Evolutionary conservation across 345 rosid species (phyloP).

Genomic region (Hevea brasiliensis): DNA sequence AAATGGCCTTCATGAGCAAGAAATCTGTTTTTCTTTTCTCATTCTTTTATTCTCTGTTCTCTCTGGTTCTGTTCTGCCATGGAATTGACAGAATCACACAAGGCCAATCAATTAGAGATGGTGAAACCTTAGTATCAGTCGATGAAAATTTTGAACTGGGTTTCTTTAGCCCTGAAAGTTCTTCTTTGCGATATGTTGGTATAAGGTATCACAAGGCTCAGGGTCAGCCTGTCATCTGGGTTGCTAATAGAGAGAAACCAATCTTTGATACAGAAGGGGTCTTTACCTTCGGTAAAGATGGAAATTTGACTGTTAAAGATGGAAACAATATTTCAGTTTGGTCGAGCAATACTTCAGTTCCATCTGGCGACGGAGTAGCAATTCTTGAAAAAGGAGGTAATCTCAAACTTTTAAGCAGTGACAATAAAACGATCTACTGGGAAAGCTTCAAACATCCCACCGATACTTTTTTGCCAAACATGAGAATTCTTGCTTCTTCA

Average conservation of each 20-base stretch:
- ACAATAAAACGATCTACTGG: conserved; percentile 5
- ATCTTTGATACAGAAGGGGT: conserved; percentile 43
- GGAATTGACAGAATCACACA: conserved; percentile 34
- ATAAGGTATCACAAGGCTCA: conserved; percentile 55
- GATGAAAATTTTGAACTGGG: conserved; percentile 49
- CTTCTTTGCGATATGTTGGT: conserved; percentile 54
- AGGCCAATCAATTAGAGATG: conserved; percentile 46
- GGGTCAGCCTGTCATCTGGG: conserved; percentile 48
- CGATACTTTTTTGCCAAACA: conserved; percentile 29
- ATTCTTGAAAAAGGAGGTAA: conserved; percentile 7
- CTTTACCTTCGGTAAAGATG: conserved; percentile 45
- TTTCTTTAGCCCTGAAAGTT: conserved; percentile 51
- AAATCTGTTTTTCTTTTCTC: conserved; percentile 24
- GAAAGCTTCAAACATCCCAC: conserved; percentile 27
- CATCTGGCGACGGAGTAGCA: conserved; percentile 3
- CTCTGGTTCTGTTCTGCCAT: conserved; percentile 26
- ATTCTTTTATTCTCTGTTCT: conserved; percentile 24
- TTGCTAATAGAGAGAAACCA: conserved; percentile 65
- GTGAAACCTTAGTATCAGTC: conserved; percentile 40
- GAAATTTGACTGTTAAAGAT: conserved; percentile 50
- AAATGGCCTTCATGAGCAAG: conserved; percentile 14
- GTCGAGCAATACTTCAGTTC: conserved; percentile 39
- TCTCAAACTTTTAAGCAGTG: conserved; percentile 7
- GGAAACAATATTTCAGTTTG: conserved; percentile 42
- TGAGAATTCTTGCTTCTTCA: conserved; percentile 11